These are phyloP conservation scores for Scleromitrula shiraiana DNA, from an alignment of 2,329 filamentous ascomycete genomes.

Conservation along the genomic window DNA sequence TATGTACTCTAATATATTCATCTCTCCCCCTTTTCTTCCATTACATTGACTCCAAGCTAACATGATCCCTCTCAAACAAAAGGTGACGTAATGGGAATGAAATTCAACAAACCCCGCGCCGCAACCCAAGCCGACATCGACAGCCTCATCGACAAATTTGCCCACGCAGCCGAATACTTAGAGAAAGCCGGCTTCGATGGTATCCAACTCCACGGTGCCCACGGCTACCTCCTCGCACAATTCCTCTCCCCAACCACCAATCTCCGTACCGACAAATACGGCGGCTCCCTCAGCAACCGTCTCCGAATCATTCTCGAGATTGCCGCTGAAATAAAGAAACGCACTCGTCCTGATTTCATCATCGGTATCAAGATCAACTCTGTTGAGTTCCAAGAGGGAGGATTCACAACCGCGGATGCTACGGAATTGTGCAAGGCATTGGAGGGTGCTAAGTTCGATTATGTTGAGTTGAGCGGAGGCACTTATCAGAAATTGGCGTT, in stretches of 20 bases:
- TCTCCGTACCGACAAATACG: constrained; percentile 26
- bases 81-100: constrained; percentile 36
- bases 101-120: constrained; percentile 45
- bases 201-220: constrained; percentile 30
- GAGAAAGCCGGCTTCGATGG: constrained; percentile 54
- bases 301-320: constrained; percentile 45
- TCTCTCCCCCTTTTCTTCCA: not conserved
- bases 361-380: constrained; percentile 50
- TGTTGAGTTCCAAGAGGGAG: constrained; percentile 49
- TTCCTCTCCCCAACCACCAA: constrained; percentile 27
- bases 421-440: constrained; percentile 42
- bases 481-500: constrained; percentile 44
- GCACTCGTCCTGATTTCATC: constrained; percentile 33
- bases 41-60: no score
- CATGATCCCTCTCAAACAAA: not conserved
- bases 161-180: constrained; percentile 52
- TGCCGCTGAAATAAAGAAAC: constrained; percentile 48
- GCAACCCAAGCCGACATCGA: constrained; percentile 48
- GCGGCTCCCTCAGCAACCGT: constrained; percentile 27
- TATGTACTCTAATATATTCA: not conserved
- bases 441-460: constrained; percentile 49
- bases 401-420: constrained; percentile 51
- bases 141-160: constrained; percentile 51
- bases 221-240: constrained; percentile 29
- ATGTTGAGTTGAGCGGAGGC: constrained; percentile 61